Evolutionary conservation across 2,329 filamentous ascomycete genomes (phyloP).

Genomic region (Tolypocladium album): DNA sequence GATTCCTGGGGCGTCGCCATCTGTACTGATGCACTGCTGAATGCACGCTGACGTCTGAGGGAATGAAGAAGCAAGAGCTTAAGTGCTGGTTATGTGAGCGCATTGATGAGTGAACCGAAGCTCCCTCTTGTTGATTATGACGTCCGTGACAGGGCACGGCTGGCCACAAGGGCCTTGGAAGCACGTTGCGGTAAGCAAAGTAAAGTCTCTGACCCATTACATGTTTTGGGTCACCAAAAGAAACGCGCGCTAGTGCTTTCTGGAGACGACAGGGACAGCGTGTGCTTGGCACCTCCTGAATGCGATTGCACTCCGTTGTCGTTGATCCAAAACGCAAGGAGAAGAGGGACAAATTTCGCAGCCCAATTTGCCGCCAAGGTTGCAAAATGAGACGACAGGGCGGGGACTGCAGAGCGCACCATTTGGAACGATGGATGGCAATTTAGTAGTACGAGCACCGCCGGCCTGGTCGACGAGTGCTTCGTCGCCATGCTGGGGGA

Average conservation of each 20-base stretch:
- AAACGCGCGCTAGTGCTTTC: not conserved
- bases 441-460: not conserved
- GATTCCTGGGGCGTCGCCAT: not conserved
- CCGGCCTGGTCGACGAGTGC: not conserved
- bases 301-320: not conserved
- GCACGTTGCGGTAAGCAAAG: not conserved
- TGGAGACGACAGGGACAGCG: not conserved
- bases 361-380: not conserved
- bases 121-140: not conserved
- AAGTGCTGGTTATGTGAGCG: not conserved
- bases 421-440: not conserved
- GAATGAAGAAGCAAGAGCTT: not conserved
- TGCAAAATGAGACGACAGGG: not conserved
- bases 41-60: not conserved
- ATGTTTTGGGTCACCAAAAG: not conserved
- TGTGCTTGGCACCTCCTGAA: not conserved
- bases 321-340: not conserved
- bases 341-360: not conserved
- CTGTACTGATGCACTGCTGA: not conserved
- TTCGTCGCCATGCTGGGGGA: not conserved
- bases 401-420: not conserved
- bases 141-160: not conserved
- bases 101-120: not conserved
- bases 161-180: not conserved
- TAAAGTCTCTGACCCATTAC: not conserved